These are phyloP conservation scores for Malassezia slooffiae DNA, from an alignment of 1,284 basidiomycete species.

Conservation along the genomic window DNA sequence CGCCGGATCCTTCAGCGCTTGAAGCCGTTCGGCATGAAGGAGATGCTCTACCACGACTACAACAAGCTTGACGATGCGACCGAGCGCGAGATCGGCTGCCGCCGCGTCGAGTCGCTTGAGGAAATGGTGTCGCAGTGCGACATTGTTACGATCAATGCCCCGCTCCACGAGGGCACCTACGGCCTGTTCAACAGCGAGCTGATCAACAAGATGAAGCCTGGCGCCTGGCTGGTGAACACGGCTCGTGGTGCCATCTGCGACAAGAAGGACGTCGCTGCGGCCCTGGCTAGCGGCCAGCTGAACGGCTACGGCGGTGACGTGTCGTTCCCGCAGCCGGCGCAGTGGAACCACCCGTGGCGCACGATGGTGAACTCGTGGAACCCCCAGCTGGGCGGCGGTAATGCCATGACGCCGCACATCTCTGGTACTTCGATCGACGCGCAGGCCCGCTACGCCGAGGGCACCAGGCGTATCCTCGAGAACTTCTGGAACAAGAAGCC, in stretches of 20 bases:
- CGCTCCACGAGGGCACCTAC: constrained; percentile 74
- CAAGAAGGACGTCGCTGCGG: constrained; percentile 65
- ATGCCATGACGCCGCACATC: constrained; percentile 31
- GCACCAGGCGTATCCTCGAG: constrained; percentile 66
- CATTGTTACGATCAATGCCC: constrained; percentile 77
- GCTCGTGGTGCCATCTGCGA: constrained; percentile 87
- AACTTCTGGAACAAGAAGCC: constrained; percentile 61
- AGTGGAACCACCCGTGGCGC: constrained; percentile 75
- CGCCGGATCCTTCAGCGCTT: constrained; percentile 66
- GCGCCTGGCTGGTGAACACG: constrained; percentile 78
- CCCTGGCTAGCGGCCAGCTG: constrained; percentile 67
- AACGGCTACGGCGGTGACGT: constrained; percentile 53
- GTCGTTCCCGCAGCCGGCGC: constrained; percentile 48
- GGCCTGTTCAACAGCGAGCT: constrained; percentile 61
- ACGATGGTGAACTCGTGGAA: constrained; percentile 58
- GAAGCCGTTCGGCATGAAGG: constrained; percentile 75
- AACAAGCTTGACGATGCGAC: constrained; percentile 62
- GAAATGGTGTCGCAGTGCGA: constrained; percentile 71
- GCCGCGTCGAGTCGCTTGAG: constrained; percentile 70
- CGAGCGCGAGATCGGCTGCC: constrained; percentile 60
- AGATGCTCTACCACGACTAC: constrained; percentile 89
- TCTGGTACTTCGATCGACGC: constrained; percentile 71
- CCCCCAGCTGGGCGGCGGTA: constrained; percentile 60
- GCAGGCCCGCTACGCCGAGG: constrained; percentile 72
- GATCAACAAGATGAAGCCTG: constrained; percentile 78